A percentile compares a stretch with the other conserved stretches of the same genome.
Conservation (phyloP, 192 early-diverging fungal species). For the Podila epicladia region DNA sequence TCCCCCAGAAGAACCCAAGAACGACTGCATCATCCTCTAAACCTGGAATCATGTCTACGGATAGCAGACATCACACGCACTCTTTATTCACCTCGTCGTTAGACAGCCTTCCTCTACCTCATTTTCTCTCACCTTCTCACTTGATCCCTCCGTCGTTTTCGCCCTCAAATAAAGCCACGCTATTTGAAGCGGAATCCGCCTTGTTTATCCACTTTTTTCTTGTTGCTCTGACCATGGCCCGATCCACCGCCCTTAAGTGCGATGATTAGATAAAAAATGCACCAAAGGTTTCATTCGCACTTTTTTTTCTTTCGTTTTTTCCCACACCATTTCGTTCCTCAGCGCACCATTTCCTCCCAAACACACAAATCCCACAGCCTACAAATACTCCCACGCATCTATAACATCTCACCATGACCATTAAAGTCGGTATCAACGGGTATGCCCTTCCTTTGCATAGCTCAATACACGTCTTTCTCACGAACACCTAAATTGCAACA, state of each 20-base stretch:
- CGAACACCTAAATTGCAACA: neutral
- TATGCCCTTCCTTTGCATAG: constrained; percentile 10
- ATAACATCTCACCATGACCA: constrained; percentile 20
- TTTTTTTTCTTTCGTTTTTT: neutral
- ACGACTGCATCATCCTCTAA: constrained; percentile 63
- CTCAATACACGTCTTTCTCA: neutral
- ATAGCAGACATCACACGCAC: neutral
- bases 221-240: too few relatives aligned
- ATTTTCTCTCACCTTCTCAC: too few relatives aligned
- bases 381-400: neutral
- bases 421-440: constrained; percentile 53
- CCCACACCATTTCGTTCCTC: neutral
- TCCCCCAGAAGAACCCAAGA: constrained; percentile 63
- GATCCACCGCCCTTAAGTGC: too few relatives aligned
- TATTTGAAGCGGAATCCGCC: too few relatives aligned
- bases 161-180: too few relatives aligned
- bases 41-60: neutral
- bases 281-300: neutral
- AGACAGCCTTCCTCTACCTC: too few relatives aligned
- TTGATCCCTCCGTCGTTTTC: too few relatives aligned
- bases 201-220: too few relatives aligned
- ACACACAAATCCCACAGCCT: neutral
- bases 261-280: too few relatives aligned
- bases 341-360: neutral
- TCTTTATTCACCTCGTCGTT: too few relatives aligned